Conservation (phyloP, 116 monocot genomes). For the Cymodocea nodosa region DNA sequence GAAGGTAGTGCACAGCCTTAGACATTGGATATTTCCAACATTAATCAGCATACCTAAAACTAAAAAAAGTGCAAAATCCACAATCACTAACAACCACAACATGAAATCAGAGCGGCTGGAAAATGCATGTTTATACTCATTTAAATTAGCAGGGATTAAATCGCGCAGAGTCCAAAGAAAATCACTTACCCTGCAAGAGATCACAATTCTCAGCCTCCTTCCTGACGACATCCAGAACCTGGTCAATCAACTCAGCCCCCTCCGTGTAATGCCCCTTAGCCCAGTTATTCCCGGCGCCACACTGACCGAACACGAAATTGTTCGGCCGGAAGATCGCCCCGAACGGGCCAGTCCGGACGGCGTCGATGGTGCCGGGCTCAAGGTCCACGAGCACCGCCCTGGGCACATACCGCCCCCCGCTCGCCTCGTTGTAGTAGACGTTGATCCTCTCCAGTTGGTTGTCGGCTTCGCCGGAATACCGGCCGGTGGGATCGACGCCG, state of each 20-base stretch:
- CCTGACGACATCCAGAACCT: slow-evolving; percentile 15
- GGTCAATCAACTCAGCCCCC: slow-evolving; percentile 20
- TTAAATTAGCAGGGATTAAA: no score
- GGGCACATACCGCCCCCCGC: slow-evolving; percentile 9
- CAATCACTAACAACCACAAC: no score
- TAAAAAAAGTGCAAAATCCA: no score
- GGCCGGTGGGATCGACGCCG: slow-evolving; percentile 15
- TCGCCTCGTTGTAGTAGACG: slow-evolving; percentile 15
- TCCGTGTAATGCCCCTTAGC: slow-evolving; percentile 22
- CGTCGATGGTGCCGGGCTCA: slow-evolving; percentile 15
- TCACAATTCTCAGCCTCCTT: slow-evolving; percentile 25
- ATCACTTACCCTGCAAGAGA: slow-evolving; percentile 12
- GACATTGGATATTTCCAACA: no score
- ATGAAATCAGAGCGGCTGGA: no score
- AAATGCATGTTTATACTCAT: no score
- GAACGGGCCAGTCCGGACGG: slow-evolving; percentile 9
- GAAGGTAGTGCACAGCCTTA: no score
- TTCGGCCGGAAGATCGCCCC: slow-evolving; percentile 18
- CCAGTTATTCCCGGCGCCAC: background rate
- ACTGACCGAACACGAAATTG: slow-evolving; percentile 15
- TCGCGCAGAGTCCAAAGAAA: background rate
- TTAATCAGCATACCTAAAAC: no score
- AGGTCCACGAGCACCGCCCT: slow-evolving; percentile 20
- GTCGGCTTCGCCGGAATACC: background rate
- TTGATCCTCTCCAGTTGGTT: slow-evolving; percentile 12